Evolutionary conservation across 305 asterid genomes (phyloP).

Genomic region (Striga hermonthica): DNA sequence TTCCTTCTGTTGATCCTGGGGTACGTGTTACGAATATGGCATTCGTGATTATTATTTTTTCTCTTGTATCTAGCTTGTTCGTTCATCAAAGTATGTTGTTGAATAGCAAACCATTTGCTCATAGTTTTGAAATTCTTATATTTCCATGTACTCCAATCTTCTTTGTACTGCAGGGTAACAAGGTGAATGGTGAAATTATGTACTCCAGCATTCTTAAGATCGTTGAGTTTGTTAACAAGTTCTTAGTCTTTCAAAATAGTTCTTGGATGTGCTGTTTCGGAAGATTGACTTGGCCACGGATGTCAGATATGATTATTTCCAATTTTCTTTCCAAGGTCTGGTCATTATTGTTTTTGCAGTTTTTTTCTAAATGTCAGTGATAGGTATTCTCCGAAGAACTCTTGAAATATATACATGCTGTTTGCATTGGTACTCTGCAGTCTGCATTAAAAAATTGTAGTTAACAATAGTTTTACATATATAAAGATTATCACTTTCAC

Average conservation of each 20-base stretch:
- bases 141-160: slow-evolving; percentile 24
- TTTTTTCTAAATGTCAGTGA: slow-evolving; percentile 1
- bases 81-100: not conserved
- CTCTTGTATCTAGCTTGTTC: too few relatives aligned
- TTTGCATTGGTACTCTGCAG: slow-evolving; percentile 11
- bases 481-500: not conserved
- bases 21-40: slow-evolving; percentile 38
- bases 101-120: slow-evolving; percentile 7
- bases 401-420: slow-evolving; percentile 19
- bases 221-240: slow-evolving; percentile 51
- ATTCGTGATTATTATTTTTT: slow-evolving; percentile 5
- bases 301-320: slow-evolving; percentile 80
- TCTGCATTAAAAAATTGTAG: not conserved
- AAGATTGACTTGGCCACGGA: slow-evolving; percentile 90
- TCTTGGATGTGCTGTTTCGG: slow-evolving; percentile 79
- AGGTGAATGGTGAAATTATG: slow-evolving; percentile 63
- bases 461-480: not conserved
- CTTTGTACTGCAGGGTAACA: slow-evolving; percentile 45
- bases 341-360: slow-evolving; percentile 19
- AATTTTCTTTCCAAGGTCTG: slow-evolving; percentile 83
- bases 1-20: slow-evolving; percentile 48
- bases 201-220: slow-evolving; percentile 56
- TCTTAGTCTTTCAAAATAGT: slow-evolving; percentile 60
- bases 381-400: slow-evolving; percentile 22
- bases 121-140: slow-evolving; percentile 9